A percentile compares a stretch with the other conserved stretches of the same genome.
These are phyloP conservation scores for Conoideocrella luteorostrata DNA, from an alignment of 2,329 filamentous ascomycete species.

Conservation along the genomic window DNA sequence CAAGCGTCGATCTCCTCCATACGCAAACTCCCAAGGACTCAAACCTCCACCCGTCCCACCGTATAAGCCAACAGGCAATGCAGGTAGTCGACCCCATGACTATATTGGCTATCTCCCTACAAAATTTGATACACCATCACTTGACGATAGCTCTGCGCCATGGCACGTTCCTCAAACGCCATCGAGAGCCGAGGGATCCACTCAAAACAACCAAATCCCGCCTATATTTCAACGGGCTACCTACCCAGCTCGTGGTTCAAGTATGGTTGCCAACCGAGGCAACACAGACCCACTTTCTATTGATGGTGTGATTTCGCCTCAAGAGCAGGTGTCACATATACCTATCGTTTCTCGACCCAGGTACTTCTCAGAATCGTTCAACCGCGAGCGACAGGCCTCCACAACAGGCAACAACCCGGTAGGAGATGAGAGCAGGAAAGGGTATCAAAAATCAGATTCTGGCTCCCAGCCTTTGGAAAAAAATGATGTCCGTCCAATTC, in stretches of 20 bases:
- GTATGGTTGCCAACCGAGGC: conserved; percentile 15
- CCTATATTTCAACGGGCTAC: conserved; percentile 11
- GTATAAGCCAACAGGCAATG: conserved; percentile 12
- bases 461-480: not conserved
- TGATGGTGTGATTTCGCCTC: conserved; percentile 15
- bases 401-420: not conserved
- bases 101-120: conserved; percentile 18
- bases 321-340: conserved; percentile 1
- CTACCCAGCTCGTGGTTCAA: conserved; percentile 21
- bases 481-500: not conserved
- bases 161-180: conserved; percentile 10
- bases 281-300: conserved; percentile 14
- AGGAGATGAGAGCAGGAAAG: not conserved
- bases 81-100: conserved; percentile 12
- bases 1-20: not conserved
- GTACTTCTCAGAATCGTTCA: not conserved
- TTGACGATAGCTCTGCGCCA: conserved; percentile 15
- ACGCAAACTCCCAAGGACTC: conserved; percentile 5
- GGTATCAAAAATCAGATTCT: not conserved
- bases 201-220: not conserved
- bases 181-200: conserved; percentile 3
- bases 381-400: not conserved
- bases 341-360: not conserved
- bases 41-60: conserved; percentile 2
- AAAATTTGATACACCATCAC: conserved; percentile 14